Conservation (phyloP, 768 basidiomycete species). For the Mycena pura region DNA sequence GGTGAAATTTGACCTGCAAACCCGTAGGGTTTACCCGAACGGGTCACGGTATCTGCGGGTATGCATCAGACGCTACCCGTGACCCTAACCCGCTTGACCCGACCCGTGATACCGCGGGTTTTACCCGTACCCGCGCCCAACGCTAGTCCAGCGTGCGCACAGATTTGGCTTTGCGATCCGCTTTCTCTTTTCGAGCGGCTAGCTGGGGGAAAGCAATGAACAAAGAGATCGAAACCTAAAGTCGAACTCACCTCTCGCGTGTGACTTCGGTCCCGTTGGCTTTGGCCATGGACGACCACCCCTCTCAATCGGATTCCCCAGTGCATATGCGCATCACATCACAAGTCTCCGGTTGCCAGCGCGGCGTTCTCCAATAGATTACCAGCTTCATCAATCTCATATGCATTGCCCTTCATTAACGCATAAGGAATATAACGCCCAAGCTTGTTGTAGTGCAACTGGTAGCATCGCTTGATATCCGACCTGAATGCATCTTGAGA, state of each 20-base stretch:
- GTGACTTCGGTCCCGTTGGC: background rate
- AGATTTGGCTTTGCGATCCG: no score
- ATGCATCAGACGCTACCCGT: no score
- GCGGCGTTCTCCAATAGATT: background rate
- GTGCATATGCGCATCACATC: background rate
- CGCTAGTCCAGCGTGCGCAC: no score
- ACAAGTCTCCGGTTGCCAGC: background rate
- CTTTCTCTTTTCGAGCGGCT: no score
- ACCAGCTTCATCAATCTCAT: background rate
- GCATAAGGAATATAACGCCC: background rate
- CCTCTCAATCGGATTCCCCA: background rate
- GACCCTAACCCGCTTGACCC: no score
- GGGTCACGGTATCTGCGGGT: no score
- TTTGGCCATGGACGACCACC: background rate
- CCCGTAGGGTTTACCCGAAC: no score
- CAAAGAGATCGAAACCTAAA: no score
- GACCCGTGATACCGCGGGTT: no score
- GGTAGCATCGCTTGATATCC: background rate
- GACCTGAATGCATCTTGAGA: background rate
- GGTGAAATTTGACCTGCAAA: no score
- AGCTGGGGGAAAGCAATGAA: no score
- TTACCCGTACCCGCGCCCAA: no score
- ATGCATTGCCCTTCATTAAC: background rate
- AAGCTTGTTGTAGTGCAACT: slow-evolving; percentile 2
- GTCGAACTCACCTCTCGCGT: background rate